Evolutionary conservation across 2,329 filamentous ascomycete species (phyloP), one percentile per base, ranked within the genome.

Genomic region (Penicillium griseofulvum): DNA sequence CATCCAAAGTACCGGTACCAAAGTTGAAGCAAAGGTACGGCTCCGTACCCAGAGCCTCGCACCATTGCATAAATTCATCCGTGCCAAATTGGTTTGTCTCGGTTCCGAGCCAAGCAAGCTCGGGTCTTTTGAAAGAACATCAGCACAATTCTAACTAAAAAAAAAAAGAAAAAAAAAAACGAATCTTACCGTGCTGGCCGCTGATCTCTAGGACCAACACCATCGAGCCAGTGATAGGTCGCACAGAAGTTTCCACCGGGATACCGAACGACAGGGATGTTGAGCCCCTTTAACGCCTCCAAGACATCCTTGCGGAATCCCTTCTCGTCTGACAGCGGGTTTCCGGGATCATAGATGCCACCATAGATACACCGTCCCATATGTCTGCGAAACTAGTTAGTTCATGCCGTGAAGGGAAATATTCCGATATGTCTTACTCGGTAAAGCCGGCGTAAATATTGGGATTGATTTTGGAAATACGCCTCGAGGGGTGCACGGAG

Each of bases 301-400:
- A 94, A 82, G 39, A 94, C 90, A 73, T 94, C 90, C 62, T 81
- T 89, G 37, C 90, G 86, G 75, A 90, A 93, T 39, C 89, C 89
- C 61, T 89, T 79, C 51, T 84, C 79, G 63, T 92, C 88, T 2
- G 88, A 86, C n/a, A 91, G 80, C 3, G 84, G 76, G 70, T 86
- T 91, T 33, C 81, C 82, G 1, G 89, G 89, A 64, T 93, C 89
- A 74, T 91, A 93, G 69, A 94, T 88, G 61, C 90, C 90, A 60
- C 89, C 89, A 71, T 94, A 93, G 68, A 94, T 91, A 78, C 90
- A 94, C 58, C 90, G 85, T 65, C 90, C 90, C 89, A 94, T 94
- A 74, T 94, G 90, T 65, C 88, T 90, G 62, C 31, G 12, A 49
- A 47, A 43, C 52, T 7, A 34, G 50, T 67, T 38, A 68, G 55